These are phyloP conservation scores for Alternaria hordeiaustralica DNA, from an alignment of 2,329 filamentous ascomycete genomes.

Conservation along the genomic window DNA sequence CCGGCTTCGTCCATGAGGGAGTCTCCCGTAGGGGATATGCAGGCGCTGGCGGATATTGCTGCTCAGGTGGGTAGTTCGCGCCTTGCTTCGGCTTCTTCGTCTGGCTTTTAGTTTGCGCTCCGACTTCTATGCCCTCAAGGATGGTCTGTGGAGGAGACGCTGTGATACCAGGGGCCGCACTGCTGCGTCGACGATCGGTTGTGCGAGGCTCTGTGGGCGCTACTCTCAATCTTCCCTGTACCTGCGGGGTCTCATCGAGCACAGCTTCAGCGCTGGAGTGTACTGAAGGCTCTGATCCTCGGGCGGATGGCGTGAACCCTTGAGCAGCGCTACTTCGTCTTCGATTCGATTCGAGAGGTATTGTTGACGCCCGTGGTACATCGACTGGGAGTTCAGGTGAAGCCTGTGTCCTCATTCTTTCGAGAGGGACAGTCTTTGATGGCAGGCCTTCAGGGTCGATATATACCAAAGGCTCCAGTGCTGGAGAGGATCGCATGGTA, in stretches of 20 bases:
- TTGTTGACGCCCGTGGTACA: slow-evolving; percentile 7
- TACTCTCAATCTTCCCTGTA: background rate
- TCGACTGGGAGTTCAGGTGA: slow-evolving; percentile 2
- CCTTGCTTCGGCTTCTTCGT: slow-evolving; percentile 13
- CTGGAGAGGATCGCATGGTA: slow-evolving; percentile 10
- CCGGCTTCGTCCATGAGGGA: slow-evolving; percentile 29
- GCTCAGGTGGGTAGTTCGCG: slow-evolving; percentile 17
- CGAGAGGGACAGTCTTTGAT: background rate
- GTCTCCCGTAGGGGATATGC: slow-evolving; percentile 32
- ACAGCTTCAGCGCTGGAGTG: background rate
- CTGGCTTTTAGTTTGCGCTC: background rate
- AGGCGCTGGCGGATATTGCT: slow-evolving; percentile 33
- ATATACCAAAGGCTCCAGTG: slow-evolving; percentile 6
- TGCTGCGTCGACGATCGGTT: background rate
- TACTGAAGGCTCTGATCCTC: slow-evolving; percentile 11
- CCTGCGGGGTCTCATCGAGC: background rate
- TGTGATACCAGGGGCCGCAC: slow-evolving; percentile 7
- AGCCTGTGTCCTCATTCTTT: background rate
- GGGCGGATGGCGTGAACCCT: background rate
- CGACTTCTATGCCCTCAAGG: background rate
- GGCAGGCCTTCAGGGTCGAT: background rate
- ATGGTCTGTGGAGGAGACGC: slow-evolving; percentile 13
- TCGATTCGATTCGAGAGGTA: background rate
- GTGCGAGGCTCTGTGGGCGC: background rate
- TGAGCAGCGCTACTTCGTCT: slow-evolving; percentile 19